Percentiles rank a stretch among this genome's conserved stretches.
Evolutionary conservation across 192 early-diverging fungal species (phyloP).

Genomic region (Pecoramyces ruminantium): DNA sequence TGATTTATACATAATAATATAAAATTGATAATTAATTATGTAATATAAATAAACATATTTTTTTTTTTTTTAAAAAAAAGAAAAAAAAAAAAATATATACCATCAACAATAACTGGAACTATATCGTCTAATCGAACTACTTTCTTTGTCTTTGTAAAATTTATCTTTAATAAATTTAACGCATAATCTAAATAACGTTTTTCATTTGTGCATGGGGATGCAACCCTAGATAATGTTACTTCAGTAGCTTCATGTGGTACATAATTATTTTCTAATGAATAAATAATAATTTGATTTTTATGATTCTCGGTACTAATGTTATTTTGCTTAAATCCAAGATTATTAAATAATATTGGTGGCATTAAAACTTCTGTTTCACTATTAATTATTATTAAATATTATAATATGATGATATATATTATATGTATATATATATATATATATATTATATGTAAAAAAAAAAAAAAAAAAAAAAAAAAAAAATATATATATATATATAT

Average conservation of each 20-base stretch:
- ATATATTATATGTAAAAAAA: too few relatives aligned
- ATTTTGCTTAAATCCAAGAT: conserved; percentile 20
- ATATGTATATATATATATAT: too few relatives aligned
- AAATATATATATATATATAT: too few relatives aligned
- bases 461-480: too few relatives aligned
- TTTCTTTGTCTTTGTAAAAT: conserved; percentile 42
- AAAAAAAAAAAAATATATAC: too few relatives aligned
- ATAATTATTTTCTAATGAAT: conserved; percentile 10
- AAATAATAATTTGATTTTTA: conserved; percentile 4
- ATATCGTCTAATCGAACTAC: conserved; percentile 54
- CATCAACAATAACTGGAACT: conserved; percentile 42
- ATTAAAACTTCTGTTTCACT: conserved; percentile 14
- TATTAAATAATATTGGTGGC: conserved; percentile 34
- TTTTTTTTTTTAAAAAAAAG: too few relatives aligned
- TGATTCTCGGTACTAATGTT: not conserved
- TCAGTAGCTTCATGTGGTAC: conserved; percentile 30
- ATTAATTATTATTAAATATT: too few relatives aligned
- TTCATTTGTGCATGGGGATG: conserved; percentile 38
- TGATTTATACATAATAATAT: too few relatives aligned
- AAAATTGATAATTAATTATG: too few relatives aligned
- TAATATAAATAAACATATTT: too few relatives aligned
- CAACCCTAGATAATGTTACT: conserved; percentile 45
- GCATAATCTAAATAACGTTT: conserved; percentile 34
- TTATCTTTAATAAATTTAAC: conserved; percentile 34
- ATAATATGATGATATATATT: too few relatives aligned